phyloP scores from a whole-genome alignment of 2,329 filamentous ascomycete species.

The Monilinia aucupariae region DNA sequence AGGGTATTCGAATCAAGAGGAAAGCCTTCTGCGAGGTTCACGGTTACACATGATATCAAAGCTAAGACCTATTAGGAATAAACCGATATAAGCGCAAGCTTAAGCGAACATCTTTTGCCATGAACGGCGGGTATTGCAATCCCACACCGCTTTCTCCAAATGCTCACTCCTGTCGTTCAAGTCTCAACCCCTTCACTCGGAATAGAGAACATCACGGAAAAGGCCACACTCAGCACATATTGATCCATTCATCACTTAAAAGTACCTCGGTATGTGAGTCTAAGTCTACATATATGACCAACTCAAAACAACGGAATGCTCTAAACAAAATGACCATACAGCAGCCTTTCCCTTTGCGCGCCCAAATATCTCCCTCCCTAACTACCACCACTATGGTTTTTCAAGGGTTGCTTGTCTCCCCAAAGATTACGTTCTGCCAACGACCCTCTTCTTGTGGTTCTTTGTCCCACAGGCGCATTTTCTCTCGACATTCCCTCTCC shows the following conservation, averaged over 20 bases:
- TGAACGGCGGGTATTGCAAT: not conserved
- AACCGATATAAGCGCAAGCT: not conserved
- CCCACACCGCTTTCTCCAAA: not conserved
- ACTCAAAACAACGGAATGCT: not conserved
- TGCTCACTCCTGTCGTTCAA: not conserved
- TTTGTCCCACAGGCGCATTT: constrained; percentile 7
- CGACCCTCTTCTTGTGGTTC: not conserved
- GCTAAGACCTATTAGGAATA: not conserved
- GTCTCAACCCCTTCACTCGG: not conserved
- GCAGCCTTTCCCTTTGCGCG: not conserved
- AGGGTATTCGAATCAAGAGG: constrained; percentile 1
- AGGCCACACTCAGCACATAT: not conserved
- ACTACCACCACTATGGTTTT: not conserved
- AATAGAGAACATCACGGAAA: not conserved
- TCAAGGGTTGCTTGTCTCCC: not conserved
- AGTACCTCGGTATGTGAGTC: not conserved
- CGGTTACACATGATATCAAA: constrained; percentile 4
- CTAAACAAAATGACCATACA: not conserved
- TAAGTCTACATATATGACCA: not conserved
- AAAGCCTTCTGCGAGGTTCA: constrained; percentile 11
- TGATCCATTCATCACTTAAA: not conserved
- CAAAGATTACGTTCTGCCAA: not conserved
- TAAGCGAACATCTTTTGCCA: not conserved
- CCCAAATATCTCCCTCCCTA: not conserved
- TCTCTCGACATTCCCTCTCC: not conserved